Conservation (phyloP, 2,329 filamentous ascomycete genomes). For the Xylariaceae sp. region DNA sequence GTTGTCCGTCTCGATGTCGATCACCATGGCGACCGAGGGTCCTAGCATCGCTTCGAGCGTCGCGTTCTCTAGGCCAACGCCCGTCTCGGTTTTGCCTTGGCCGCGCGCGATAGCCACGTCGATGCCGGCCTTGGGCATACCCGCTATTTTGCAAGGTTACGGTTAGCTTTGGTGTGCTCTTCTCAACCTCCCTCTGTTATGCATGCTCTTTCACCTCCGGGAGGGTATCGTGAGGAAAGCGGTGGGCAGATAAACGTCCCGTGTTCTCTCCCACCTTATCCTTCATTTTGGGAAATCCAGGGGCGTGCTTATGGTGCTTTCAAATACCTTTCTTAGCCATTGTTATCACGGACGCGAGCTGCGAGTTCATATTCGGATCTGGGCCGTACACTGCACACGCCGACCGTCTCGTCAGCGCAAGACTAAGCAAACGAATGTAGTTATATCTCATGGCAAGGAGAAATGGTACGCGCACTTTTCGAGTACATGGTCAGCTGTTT, state of each 20-base stretch:
- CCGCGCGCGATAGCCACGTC: slow-evolving; percentile 84
- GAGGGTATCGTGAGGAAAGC: not conserved
- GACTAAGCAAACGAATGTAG: not conserved
- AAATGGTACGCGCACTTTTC: slow-evolving; percentile 56
- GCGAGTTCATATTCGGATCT: slow-evolving; percentile 68
- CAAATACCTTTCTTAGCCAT: slow-evolving; percentile 70
- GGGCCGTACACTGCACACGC: slow-evolving; percentile 63
- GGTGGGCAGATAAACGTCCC: not conserved
- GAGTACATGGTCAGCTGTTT: slow-evolving; percentile 72
- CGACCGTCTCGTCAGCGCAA: slow-evolving; percentile 13
- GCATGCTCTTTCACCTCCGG: slow-evolving; percentile 21
- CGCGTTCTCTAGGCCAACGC: slow-evolving; percentile 70
- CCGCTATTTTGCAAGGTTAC: slow-evolving; percentile 42
- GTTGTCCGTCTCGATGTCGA: slow-evolving; percentile 83
- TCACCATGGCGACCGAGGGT: slow-evolving; percentile 69
- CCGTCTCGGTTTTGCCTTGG: slow-evolving; percentile 73
- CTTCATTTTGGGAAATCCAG: not conserved
- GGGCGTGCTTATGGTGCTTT: not conserved
- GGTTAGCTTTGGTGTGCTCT: slow-evolving; percentile 17
- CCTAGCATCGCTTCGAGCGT: slow-evolving; percentile 79
- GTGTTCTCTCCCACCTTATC: not conserved
- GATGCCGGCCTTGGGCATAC: slow-evolving; percentile 78
- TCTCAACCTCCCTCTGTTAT: not conserved
- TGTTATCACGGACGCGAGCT: slow-evolving; percentile 66
- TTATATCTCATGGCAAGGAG: not conserved